Evolutionary conservation across 768 basidiomycete genomes (phyloP).

Genomic region (Boletus insuetus): DNA sequence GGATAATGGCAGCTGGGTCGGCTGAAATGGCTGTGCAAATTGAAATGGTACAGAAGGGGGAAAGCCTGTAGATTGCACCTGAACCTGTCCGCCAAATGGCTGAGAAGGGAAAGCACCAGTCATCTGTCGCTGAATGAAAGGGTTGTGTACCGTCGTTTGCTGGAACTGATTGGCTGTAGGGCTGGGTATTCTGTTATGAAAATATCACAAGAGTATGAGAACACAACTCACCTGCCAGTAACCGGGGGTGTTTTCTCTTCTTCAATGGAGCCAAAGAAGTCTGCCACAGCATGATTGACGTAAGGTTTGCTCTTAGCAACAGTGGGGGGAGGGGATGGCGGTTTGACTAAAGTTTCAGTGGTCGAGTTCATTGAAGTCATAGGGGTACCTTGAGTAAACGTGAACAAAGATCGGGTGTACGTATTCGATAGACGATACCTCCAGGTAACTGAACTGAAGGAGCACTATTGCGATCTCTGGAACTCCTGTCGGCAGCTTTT

Average conservation of each 20-base stretch:
- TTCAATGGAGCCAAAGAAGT: slow-evolving; percentile 92
- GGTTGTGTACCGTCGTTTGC: slow-evolving; percentile 65
- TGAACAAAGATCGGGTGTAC: background rate
- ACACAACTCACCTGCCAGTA: slow-evolving; percentile 43
- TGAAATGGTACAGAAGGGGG: slow-evolving; percentile 42
- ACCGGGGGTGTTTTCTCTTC: slow-evolving; percentile 66
- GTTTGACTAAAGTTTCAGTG: slow-evolving; percentile 20
- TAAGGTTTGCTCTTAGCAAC: slow-evolving; percentile 32
- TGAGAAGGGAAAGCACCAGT: slow-evolving; percentile 44
- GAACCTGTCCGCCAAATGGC: slow-evolving; percentile 42
- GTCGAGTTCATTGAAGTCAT: slow-evolving; percentile 18
- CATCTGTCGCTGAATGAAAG: slow-evolving; percentile 67
- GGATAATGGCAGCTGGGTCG: slow-evolving; percentile 9
- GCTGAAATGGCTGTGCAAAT: slow-evolving; percentile 25
- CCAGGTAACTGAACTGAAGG: slow-evolving; percentile 6
- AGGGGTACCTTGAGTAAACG: slow-evolving; percentile 13
- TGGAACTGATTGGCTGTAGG: slow-evolving; percentile 50
- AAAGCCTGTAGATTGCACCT: slow-evolving; percentile 60
- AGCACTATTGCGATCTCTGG: slow-evolving; percentile 6
- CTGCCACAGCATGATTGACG: slow-evolving; percentile 54
- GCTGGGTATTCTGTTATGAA: slow-evolving; percentile 33
- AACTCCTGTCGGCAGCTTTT: slow-evolving; percentile 50
- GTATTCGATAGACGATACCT: slow-evolving; percentile 15
- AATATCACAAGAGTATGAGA: background rate
- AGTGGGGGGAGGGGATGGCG: slow-evolving; percentile 24